A percentile compares a stretch with the other conserved stretches of the same genome.
phyloP scores from a whole-genome alignment of 2,329 filamentous ascomycete species.

The Aspergillus glaucus region DNA sequence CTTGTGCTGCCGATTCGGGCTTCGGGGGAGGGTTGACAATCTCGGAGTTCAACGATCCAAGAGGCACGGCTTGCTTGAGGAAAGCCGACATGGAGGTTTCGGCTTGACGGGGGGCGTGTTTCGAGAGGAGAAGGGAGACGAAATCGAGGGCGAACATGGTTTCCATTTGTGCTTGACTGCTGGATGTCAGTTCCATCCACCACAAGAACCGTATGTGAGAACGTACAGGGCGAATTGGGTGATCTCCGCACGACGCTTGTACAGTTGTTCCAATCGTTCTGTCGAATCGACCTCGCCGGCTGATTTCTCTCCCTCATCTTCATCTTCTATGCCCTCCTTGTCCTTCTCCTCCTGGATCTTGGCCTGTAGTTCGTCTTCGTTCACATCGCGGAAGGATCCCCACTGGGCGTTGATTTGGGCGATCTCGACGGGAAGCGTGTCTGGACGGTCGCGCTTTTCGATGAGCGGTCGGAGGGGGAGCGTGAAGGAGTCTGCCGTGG shows the following conservation, averaged over 20 bases:
- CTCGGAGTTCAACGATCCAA: conserved; percentile 67
- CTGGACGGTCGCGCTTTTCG: conserved; percentile 44
- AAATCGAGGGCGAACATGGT: conserved; percentile 68
- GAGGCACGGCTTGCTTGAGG: conserved; percentile 64
- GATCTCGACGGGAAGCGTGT: conserved; percentile 67
- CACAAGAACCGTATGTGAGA: background rate
- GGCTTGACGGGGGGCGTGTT: conserved; percentile 66
- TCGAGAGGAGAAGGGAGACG: conserved; percentile 75
- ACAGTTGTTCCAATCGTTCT: conserved; percentile 36
- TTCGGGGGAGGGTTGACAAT: conserved; percentile 57
- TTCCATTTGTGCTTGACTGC: conserved; percentile 41
- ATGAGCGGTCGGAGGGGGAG: conserved; percentile 57
- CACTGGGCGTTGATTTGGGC: conserved; percentile 70
- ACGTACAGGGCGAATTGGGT: conserved; percentile 38
- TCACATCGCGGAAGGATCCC: conserved; percentile 75
- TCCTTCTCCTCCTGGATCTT: conserved; percentile 55
- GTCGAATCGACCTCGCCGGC: conserved; percentile 29
- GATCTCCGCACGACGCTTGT: conserved; percentile 41
- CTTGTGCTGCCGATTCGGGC: conserved; percentile 49
- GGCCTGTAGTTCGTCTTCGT: conserved; percentile 63
- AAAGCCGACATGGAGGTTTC: conserved; percentile 62
- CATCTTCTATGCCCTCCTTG: conserved; percentile 43
- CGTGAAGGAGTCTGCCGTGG: conserved; percentile 38
- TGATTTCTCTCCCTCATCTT: conserved; percentile 32
- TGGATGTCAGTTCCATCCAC: background rate